Evolutionary conservation across 2,329 filamentous ascomycete genomes (phyloP).

Genomic region (Talaromyces sp.): DNA sequence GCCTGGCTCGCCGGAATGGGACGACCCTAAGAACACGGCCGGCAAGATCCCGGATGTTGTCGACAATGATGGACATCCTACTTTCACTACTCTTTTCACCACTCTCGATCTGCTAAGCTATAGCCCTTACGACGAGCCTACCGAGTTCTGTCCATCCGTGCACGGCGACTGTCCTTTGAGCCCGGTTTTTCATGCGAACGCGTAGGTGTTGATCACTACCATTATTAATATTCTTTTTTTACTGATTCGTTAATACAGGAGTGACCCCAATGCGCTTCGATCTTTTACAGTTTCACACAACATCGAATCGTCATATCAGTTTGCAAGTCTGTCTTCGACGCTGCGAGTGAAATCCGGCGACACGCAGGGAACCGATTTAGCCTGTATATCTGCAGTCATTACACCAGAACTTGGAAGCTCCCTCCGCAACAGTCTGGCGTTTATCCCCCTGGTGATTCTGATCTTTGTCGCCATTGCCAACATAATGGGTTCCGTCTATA

Average conservation of each 20-base stretch:
- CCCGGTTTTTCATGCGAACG: conserved; percentile 63
- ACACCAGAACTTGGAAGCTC: conserved; percentile 73
- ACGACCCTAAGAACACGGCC: conserved; percentile 53
- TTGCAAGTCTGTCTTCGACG: conserved; percentile 73
- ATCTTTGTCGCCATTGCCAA: conserved; percentile 78
- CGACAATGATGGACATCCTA: conserved; percentile 47
- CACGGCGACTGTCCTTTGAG: conserved; percentile 68
- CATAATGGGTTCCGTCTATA: conserved; percentile 77
- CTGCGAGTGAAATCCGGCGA: conserved; percentile 75
- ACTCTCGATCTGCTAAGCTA: conserved; percentile 74
- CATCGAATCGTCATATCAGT: conserved; percentile 78
- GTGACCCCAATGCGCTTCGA: conserved; percentile 54
- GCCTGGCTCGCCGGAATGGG: conserved; percentile 57
- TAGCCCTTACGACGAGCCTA: conserved; percentile 56
- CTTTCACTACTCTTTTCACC: conserved; percentile 67
- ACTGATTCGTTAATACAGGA: conserved; percentile 23
- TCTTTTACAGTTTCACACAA: conserved; percentile 70
- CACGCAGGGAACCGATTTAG: conserved; percentile 57
- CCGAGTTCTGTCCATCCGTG: conserved; percentile 62
- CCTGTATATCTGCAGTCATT: conserved; percentile 75
- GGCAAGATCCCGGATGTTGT: conserved; percentile 75
- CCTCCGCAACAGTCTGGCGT: conserved; percentile 67
- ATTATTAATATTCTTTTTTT: conserved; percentile 6
- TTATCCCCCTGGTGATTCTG: conserved; percentile 73
- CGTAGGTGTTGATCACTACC: conserved; percentile 29